Conservation (phyloP, 106 monocot genomes). For the Platanthera guangdongensis region DNA sequence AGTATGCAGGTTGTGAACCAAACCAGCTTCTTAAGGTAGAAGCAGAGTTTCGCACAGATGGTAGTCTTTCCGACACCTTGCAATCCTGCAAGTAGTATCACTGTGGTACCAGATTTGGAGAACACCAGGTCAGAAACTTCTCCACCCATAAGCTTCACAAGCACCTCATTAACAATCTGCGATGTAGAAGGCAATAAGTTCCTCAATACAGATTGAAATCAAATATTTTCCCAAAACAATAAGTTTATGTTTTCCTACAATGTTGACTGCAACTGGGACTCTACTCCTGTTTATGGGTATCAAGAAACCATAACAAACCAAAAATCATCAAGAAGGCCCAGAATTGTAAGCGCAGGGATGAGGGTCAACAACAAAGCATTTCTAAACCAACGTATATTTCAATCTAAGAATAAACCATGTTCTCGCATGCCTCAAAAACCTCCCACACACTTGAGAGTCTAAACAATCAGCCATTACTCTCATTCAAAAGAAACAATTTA, state of each 20-base stretch:
- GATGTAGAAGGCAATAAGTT: too few species aligned
- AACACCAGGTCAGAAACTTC: constrained; percentile 80
- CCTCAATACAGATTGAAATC: neutral
- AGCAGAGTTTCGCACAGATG: constrained; percentile 88
- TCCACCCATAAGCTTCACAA: constrained; percentile 92
- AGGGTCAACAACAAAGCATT: neutral
- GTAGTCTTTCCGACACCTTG: constrained; percentile 99
- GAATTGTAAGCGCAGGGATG: neutral
- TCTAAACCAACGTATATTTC: too few species aligned
- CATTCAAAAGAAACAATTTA: too few species aligned
- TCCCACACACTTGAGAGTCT: too few species aligned
- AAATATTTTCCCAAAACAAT: neutral
- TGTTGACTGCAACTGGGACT: neutral
- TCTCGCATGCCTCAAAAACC: too few species aligned
- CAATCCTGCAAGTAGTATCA: constrained; percentile 84
- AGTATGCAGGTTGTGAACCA: constrained; percentile 4
- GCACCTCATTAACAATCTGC: constrained; percentile 87
- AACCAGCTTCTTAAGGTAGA: constrained; percentile 95
- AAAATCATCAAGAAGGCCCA: neutral
- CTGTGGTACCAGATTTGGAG: constrained; percentile 82
- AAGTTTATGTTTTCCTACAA: neutral
- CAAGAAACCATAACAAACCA: neutral
- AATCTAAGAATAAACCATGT: too few species aligned
- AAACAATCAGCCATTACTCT: too few species aligned
- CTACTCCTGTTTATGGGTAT: neutral